These are phyloP conservation scores for Postia placenta DNA, from an alignment of 768 basidiomycete genomes.

Conservation along the genomic window DNA sequence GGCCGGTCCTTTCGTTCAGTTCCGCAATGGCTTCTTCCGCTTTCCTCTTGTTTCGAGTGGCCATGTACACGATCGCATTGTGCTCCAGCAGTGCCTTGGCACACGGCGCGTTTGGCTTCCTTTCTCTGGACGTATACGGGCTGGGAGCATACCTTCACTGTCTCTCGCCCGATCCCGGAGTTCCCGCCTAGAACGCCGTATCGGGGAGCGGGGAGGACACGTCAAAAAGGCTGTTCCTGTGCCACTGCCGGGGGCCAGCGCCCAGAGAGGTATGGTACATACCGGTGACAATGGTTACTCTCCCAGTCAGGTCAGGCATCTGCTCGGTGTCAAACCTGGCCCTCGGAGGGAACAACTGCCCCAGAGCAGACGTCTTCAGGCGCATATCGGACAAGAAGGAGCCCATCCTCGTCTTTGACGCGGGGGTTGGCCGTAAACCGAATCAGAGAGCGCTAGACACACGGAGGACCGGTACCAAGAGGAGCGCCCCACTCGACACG, in stretches of 20 bases:
- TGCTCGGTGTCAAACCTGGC: slow-evolving; percentile 19
- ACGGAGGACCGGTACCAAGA: neutral
- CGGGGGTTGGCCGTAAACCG: no score
- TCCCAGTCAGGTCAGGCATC: slow-evolving; percentile 36
- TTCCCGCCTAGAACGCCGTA: slow-evolving; percentile 26
- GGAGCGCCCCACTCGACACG: neutral
- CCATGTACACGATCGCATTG: slow-evolving; percentile 65
- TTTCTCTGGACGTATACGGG: neutral
- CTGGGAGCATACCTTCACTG: slow-evolving; percentile 36
- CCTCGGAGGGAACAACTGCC: slow-evolving; percentile 27
- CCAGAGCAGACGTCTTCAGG: neutral
- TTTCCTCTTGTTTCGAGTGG: slow-evolving; percentile 39
- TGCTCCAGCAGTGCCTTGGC: slow-evolving; percentile 44
- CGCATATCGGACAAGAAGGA: neutral
- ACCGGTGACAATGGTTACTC: slow-evolving; percentile 33
- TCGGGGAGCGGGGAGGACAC: neutral
- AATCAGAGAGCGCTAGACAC: neutral
- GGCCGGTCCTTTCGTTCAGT: slow-evolving; percentile 40
- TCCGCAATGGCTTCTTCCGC: slow-evolving; percentile 44
- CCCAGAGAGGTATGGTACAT: slow-evolving; percentile 6
- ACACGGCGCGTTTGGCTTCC: neutral
- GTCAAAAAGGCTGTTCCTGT: slow-evolving; percentile 32
- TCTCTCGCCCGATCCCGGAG: slow-evolving; percentile 53
- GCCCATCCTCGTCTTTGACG: neutral
- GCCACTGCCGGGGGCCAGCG: slow-evolving; percentile 22